phyloP scores from a whole-genome alignment of 192 early-diverging fungal species.

The Polychytrium aggregatum region DNA sequence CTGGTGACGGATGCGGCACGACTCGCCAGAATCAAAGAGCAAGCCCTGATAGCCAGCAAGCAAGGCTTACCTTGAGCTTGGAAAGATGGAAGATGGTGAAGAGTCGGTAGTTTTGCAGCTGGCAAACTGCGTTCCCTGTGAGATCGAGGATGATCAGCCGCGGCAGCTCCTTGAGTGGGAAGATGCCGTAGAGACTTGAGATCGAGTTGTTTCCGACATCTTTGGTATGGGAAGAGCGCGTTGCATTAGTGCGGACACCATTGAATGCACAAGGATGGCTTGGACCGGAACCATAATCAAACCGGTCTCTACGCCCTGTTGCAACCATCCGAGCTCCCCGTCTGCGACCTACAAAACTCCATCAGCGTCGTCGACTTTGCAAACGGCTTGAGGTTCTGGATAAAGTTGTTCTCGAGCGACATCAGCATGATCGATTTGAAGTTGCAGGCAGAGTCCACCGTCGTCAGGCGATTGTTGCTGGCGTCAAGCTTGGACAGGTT shows the following conservation, averaged over 20 bases:
- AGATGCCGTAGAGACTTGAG: constrained; percentile 36
- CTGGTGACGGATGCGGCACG: too few species aligned
- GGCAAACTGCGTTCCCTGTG: constrained; percentile 45
- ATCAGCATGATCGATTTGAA: constrained; percentile 39
- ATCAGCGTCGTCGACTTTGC: constrained; percentile 35
- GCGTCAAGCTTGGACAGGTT: constrained; percentile 39
- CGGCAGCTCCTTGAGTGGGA: constrained; percentile 45
- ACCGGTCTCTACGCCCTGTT: too few species aligned
- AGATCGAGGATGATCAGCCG: constrained; percentile 48
- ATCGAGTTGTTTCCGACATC: constrained; percentile 48
- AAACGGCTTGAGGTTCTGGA: constrained; percentile 31
- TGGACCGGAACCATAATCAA: too few species aligned
- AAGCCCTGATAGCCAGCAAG: too few species aligned
- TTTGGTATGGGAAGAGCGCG: too few species aligned
- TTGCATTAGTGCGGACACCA: too few species aligned
- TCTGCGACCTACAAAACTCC: constrained; percentile 41
- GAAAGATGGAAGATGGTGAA: constrained; percentile 48
- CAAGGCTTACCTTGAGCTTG: constrained; percentile 34
- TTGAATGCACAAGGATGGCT: too few species aligned
- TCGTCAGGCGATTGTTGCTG: constrained; percentile 35
- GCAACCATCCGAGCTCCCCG: too few species aligned
- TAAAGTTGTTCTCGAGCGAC: constrained; percentile 39
- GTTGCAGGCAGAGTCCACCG: constrained; percentile 20
- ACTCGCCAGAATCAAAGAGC: too few species aligned
- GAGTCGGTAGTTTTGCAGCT: constrained; percentile 35